Conservation (phyloP, 306 rosid species). For the Prunus padus region DNA sequence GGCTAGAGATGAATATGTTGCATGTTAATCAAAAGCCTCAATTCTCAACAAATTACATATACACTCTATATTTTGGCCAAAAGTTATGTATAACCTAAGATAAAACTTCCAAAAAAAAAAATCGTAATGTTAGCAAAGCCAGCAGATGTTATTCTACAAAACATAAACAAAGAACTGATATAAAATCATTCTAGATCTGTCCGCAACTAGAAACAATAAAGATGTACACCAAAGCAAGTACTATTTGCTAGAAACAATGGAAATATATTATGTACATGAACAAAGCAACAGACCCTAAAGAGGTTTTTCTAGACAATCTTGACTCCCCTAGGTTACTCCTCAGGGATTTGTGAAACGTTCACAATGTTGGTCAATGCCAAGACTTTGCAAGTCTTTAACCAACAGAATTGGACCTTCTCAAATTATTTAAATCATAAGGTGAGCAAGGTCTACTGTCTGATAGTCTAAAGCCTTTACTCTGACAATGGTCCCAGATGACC, state of each 20-base stretch:
- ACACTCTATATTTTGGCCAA: neutral
- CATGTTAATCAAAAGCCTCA: neutral
- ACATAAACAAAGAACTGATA: neutral
- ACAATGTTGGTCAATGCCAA: neutral
- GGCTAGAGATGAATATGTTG: too few relatives aligned
- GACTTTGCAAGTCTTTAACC: neutral
- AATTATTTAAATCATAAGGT: neutral
- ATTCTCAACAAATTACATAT: neutral
- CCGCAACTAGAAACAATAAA: neutral
- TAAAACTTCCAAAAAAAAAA: neutral
- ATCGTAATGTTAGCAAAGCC: slow-evolving; percentile 13
- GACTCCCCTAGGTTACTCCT: neutral
- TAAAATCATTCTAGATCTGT: neutral
- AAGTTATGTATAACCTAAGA: neutral
- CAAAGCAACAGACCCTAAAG: neutral
- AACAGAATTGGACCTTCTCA: neutral
- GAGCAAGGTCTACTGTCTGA: neutral
- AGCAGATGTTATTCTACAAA: neutral
- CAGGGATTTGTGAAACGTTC: neutral
- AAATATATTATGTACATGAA: neutral
- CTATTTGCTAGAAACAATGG: neutral
- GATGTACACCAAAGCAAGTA: too few relatives aligned
- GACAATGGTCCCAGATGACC: neutral
- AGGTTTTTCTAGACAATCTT: neutral
- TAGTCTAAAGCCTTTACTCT: neutral